Base-by-base conservation (phyloP, 208 protist species). In the Trichomonas vaginalis region DNA sequence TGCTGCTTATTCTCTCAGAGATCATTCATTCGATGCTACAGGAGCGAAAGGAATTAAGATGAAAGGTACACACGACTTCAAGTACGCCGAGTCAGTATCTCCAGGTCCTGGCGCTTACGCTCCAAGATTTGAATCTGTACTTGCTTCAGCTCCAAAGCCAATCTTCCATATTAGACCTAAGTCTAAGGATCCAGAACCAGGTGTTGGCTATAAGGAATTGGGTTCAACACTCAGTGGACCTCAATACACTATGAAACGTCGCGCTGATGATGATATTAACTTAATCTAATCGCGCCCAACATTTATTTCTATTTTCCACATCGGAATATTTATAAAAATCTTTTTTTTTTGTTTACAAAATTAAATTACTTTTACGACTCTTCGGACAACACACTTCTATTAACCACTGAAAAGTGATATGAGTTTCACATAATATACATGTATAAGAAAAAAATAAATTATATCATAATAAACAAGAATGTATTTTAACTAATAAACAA, bases 191-290 rank as follows among this genome's bases (percentile, higher is more conserved):
- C 40, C 15, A 39, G 86, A 92, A 92, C 27, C 45, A 17, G 35
- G n/a, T 51, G 45, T 42, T 17, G 86, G 86, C 12, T 92, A 92
- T 42, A 48, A 32, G 39, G 45, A 92, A 35, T 39, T 92, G 9
- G 86, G 86, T 2, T 92, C 86, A 51, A 92, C 86, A 39, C 45
- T 92, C 0, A 27, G 45, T 21, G 86, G 86, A 35, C 86, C 86
- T 35, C 42, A 40, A 39, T 92, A 39, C 37, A 42, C 86, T 15
- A 92, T 92, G 86, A 92, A 92, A 51, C 40, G 40, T 9, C 86
- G 86, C 10, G 86, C 86, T n/a, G 39, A 35, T 39, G 86, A 92
- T 92, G 86, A 92, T 92, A 92, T 92, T 92, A 45, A 40, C 82
- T 45, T 88, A 32, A 88, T 88, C 35, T 45, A 88, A 40, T 88